Evolutionary conservation across 2,329 filamentous ascomycete species (phyloP).

Genomic region (Colletotrichum endophyticum): DNA sequence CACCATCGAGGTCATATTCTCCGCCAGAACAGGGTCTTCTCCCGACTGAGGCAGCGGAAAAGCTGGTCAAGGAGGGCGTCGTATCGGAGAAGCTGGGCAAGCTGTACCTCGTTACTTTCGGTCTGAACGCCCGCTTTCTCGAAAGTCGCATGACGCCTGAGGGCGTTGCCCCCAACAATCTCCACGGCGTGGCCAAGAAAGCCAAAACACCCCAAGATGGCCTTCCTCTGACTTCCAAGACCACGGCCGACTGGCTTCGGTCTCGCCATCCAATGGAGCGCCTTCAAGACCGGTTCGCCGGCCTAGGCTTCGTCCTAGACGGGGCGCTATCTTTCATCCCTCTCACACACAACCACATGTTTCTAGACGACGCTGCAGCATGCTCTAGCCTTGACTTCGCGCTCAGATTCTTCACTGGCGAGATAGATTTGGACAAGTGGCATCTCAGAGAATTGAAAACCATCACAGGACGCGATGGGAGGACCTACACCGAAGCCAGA

Average conservation of each 20-base stretch:
- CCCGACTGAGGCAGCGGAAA: conserved; percentile 14
- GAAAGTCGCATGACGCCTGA: conserved; percentile 40
- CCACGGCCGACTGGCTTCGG: conserved; percentile 47
- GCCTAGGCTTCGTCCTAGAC: conserved; percentile 49
- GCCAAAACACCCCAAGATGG: conserved; percentile 36
- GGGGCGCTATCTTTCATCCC: conserved; percentile 47
- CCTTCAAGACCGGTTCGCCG: conserved; percentile 36
- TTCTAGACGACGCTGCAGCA: conserved; percentile 46
- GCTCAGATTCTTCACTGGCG: conserved; percentile 44
- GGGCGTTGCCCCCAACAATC: conserved; percentile 47
- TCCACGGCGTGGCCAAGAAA: conserved; percentile 44
- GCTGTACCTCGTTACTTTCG: conserved; percentile 31
- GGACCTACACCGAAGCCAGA: conserved; percentile 48
- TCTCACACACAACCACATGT: conserved; percentile 44
- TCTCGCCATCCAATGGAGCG: conserved; percentile 23
- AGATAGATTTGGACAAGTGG: conserved; percentile 45
- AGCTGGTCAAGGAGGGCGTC: conserved; percentile 26
- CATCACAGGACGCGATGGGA: conserved; percentile 39
- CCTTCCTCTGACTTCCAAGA: conserved; percentile 34
- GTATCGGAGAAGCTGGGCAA: conserved; percentile 27
- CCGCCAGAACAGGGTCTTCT: conserved; percentile 28
- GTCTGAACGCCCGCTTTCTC: conserved; percentile 31
- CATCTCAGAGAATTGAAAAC: conserved; percentile 46
- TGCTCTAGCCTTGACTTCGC: conserved; percentile 56
- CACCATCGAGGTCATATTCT: conserved; percentile 35